Conservation (phyloP, 2,329 filamentous ascomycete genomes). For the Truncatella angustata region DNA sequence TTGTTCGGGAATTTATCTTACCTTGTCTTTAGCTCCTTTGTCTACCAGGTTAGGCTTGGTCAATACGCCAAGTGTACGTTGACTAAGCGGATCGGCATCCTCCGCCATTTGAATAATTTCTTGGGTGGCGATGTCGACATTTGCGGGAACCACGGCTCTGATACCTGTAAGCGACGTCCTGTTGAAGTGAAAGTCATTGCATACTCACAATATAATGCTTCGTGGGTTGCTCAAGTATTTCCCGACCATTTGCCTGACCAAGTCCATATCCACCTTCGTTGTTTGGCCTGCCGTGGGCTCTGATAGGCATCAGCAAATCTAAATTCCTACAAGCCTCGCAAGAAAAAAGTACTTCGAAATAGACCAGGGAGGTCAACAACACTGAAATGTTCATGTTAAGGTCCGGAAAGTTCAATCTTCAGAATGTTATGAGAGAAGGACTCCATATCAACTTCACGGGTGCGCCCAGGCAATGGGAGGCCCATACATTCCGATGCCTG, state of each 20-base stretch:
- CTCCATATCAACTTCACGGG: too few species aligned
- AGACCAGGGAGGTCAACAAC: not conserved
- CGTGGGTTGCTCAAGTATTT: not conserved
- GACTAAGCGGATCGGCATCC: not conserved
- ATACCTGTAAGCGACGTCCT: not conserved
- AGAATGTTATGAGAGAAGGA: not conserved
- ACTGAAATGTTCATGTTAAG: not conserved
- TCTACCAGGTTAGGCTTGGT: not conserved
- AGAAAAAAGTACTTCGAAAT: too few species aligned
- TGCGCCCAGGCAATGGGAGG: too few species aligned
- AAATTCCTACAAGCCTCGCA: too few species aligned
- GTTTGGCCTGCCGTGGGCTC: not conserved
- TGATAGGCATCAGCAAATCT: too few species aligned
- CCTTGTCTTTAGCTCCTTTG: conserved; percentile 13
- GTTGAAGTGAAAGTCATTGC: too few species aligned
- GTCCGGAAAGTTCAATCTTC: not conserved
- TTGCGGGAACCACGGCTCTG: not conserved
- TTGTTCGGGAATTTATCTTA: too few species aligned
- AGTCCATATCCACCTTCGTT: not conserved
- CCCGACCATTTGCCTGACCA: not conserved
- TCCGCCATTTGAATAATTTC: not conserved
- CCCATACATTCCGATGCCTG: too few species aligned
- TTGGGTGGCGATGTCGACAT: not conserved
- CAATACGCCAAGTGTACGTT: not conserved
- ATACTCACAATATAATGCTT: not conserved